A percentile compares a stretch with the other conserved stretches of the same genome.
Conservation (phyloP, 352 stramenopile species). For the Phytopythium kandeliae region DNA sequence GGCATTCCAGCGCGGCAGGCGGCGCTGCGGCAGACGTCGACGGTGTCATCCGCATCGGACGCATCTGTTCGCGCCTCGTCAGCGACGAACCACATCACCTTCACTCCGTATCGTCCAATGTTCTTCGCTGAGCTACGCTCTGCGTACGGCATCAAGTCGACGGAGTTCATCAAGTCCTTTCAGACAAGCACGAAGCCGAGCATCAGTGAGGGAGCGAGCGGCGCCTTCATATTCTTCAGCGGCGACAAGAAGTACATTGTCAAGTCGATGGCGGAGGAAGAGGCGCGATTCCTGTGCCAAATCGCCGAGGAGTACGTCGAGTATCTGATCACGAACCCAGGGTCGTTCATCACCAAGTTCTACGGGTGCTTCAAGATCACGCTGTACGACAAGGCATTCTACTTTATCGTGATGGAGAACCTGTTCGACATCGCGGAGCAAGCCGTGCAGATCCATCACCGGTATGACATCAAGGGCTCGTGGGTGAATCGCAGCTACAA, state of each 20-base stretch:
- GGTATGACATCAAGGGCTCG: slow-evolving; percentile 90
- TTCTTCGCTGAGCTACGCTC: slow-evolving; percentile 74
- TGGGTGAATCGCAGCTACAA: slow-evolving; percentile 88
- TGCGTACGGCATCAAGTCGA: slow-evolving; percentile 54
- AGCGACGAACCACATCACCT: slow-evolving; percentile 46
- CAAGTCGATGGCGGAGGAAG: slow-evolving; percentile 83
- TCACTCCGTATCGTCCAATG: slow-evolving; percentile 70
- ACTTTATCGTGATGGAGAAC: slow-evolving; percentile 93
- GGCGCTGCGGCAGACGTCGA: slow-evolving; percentile 18
- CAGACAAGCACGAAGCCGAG: slow-evolving; percentile 81
- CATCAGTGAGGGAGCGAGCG: slow-evolving; percentile 87
- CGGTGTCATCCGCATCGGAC: slow-evolving; percentile 12
- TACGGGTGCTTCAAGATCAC: slow-evolving; percentile 88
- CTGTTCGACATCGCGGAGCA: slow-evolving; percentile 75
- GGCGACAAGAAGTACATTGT: slow-evolving; percentile 89
- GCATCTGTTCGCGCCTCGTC: slow-evolving; percentile 8
- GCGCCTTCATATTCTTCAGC: slow-evolving; percentile 91
- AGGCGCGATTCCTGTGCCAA: slow-evolving; percentile 75
- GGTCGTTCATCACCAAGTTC: slow-evolving; percentile 85
- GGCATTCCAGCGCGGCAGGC: slow-evolving; percentile 24
- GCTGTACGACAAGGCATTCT: slow-evolving; percentile 87
- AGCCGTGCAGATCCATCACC: slow-evolving; percentile 73
- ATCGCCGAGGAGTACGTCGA: slow-evolving; percentile 86
- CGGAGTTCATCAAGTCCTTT: slow-evolving; percentile 72
- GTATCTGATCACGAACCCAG: slow-evolving; percentile 69